phyloP scores from a whole-genome alignment of 805 yeast genomes.

The Ogataea pini region DNA sequence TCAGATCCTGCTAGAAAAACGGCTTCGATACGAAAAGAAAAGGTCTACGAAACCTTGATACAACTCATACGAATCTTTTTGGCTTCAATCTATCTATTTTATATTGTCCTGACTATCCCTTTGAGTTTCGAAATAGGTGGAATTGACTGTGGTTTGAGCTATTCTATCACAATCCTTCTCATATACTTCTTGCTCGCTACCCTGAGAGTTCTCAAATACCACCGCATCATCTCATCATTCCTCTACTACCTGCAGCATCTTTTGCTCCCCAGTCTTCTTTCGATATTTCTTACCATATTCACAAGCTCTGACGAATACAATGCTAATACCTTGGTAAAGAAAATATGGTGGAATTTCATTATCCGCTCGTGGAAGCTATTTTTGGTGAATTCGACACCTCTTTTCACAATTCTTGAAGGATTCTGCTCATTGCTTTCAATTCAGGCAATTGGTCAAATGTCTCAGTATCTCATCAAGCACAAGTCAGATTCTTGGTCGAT shows the following conservation, averaged over 20 bases:
- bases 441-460: conserved; percentile 86
- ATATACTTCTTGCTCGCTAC: conserved; percentile 75
- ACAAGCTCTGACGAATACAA: conserved; percentile 33
- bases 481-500: conserved; percentile 81
- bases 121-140: conserved; percentile 95
- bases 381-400: conserved; percentile 79
- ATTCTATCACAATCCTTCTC: conserved; percentile 68
- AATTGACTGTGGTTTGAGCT: conserved; percentile 82
- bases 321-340: conserved; percentile 20
- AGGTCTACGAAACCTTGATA: conserved; percentile 17
- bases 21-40: conserved; percentile 13
- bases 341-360: conserved; percentile 39
- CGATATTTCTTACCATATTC: conserved; percentile 63
- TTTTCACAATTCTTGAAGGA: conserved; percentile 89
- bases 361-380: conserved; percentile 71
- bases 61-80: conserved; percentile 40
- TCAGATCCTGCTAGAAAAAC: conserved; percentile 5
- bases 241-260: conserved; percentile 82
- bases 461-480: conserved; percentile 61
- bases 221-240: conserved; percentile 45
- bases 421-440: conserved; percentile 88
- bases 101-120: conserved; percentile 82
- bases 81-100: conserved; percentile 61
- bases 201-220: conserved; percentile 54
- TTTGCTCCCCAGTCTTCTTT: conserved; percentile 76